phyloP scores from a whole-genome alignment of 331 rosid genomes.

The Phaseolus coccineus region DNA sequence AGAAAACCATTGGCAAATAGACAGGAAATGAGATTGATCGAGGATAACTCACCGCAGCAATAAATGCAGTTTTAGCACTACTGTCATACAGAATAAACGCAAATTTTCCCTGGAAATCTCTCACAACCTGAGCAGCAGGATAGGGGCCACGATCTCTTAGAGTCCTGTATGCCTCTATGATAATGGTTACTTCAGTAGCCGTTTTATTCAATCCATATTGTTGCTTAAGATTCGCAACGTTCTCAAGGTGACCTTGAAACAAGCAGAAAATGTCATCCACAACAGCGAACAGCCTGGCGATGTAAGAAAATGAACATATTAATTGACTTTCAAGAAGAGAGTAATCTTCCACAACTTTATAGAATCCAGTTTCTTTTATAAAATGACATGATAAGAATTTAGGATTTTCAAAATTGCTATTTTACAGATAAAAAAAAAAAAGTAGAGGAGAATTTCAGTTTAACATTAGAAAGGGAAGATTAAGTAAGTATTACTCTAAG shows the following conservation, averaged over 20 bases:
- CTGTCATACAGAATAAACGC: conserved; percentile 83
- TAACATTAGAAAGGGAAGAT: conserved; percentile 13
- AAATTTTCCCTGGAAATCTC: conserved; percentile 96
- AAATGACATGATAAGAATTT: background rate
- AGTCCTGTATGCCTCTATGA: conserved; percentile 92
- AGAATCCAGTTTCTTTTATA: conserved; percentile 10
- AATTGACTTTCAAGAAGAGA: conserved; percentile 6
- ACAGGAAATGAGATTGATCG: conserved; percentile 15
- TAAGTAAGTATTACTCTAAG: conserved; percentile 17
- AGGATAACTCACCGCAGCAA: conserved; percentile 78
- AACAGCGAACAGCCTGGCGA: conserved; percentile 83
- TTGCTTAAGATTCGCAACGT: conserved; percentile 87
- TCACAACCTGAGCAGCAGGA: conserved; percentile 93
- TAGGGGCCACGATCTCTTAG: conserved; percentile 98
- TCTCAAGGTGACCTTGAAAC: conserved; percentile 93
- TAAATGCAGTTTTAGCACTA: conserved; percentile 64
- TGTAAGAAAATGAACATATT: conserved; percentile 6
- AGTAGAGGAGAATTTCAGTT: background rate
- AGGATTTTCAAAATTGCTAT: conserved; percentile 1
- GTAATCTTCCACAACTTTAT: background rate
- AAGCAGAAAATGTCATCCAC: conserved; percentile 99
- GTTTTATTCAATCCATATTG: conserved; percentile 95
- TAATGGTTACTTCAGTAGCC: conserved; percentile 85
- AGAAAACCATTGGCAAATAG: conserved; percentile 18
- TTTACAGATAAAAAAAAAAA: conserved; percentile 28